Percentiles rank a stretch among this genome's conserved stretches.
These are phyloP conservation scores for Aleurites moluccanus DNA, from an alignment of 441 rosid species.

Conservation along the genomic window DNA sequence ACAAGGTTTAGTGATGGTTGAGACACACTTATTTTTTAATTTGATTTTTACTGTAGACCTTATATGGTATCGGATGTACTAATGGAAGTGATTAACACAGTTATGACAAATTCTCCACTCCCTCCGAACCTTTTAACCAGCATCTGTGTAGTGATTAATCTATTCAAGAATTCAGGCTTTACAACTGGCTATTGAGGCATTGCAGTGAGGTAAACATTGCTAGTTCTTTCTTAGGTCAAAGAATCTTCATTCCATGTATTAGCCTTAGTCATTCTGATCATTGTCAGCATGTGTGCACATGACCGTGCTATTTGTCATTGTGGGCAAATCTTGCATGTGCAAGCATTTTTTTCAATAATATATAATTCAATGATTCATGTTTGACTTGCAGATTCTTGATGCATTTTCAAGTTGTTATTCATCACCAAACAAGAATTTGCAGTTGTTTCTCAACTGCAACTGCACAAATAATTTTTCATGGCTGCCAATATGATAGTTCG, in stretches of 20 bases:
- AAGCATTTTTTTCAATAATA: background rate
- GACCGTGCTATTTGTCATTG: background rate
- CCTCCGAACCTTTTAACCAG: conserved; percentile 86
- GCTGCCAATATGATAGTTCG: background rate
- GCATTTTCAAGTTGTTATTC: conserved; percentile 72
- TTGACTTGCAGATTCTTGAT: conserved; percentile 80
- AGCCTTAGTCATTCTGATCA: background rate
- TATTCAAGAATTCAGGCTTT: conserved; percentile 72
- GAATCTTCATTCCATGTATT: background rate
- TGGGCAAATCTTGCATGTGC: conserved; percentile 2
- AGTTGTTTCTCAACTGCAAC: conserved; percentile 47
- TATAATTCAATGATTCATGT: conserved; percentile 8
- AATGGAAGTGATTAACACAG: conserved; percentile 64
- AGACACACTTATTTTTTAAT: background rate
- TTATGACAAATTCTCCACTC: conserved; percentile 50
- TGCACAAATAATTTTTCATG: background rate
- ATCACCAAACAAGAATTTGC: conserved; percentile 87
- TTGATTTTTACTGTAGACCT: conserved; percentile 22
- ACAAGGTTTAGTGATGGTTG: background rate
- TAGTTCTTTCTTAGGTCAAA: conserved; percentile 19
- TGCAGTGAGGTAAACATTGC: conserved; percentile 61
- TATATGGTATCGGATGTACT: conserved; percentile 49
- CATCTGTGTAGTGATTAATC: conserved; percentile 71
- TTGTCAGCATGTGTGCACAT: background rate
- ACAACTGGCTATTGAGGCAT: conserved; percentile 74